Percentiles rank a stretch among this genome's conserved stretches.
These are phyloP conservation scores for Nakaseomyces nivariensis DNA, from an alignment of 1,139 yeast genomes.

Conservation along the genomic window DNA sequence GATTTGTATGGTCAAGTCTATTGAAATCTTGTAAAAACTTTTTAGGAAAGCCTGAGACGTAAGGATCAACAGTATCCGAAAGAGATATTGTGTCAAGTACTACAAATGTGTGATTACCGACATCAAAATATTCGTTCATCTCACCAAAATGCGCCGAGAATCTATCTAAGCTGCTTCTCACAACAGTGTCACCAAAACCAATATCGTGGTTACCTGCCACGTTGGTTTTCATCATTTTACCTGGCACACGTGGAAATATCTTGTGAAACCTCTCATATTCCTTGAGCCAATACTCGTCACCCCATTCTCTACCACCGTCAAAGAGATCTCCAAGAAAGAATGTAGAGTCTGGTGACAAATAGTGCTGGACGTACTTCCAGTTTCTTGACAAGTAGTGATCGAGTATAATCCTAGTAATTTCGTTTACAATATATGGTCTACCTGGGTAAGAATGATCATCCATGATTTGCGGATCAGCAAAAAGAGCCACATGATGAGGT, in stretches of 20 bases:
- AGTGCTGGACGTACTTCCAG: slow-evolving; percentile 49
- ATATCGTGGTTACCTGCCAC: slow-evolving; percentile 95
- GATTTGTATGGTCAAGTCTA: slow-evolving; percentile 33
- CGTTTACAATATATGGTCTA: slow-evolving; percentile 39
- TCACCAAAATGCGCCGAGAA: slow-evolving; percentile 69
- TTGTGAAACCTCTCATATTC: slow-evolving; percentile 60
- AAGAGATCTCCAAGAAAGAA: slow-evolving; percentile 83
- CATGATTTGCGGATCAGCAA: slow-evolving; percentile 90
- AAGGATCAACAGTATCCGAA: slow-evolving; percentile 40
- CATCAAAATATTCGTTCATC: slow-evolving; percentile 43
- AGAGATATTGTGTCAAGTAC: slow-evolving; percentile 74
- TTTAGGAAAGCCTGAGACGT: slow-evolving; percentile 36
- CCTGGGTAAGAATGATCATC: slow-evolving; percentile 65
- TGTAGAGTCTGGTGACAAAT: slow-evolving; percentile 63
- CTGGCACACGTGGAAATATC: slow-evolving; percentile 46
- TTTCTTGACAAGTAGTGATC: slow-evolving; percentile 78
- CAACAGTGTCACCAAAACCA: slow-evolving; percentile 69
- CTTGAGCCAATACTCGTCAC: slow-evolving; percentile 54
- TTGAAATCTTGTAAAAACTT: slow-evolving; percentile 26
- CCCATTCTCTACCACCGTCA: slow-evolving; percentile 94
- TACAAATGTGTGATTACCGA: slow-evolving; percentile 72
- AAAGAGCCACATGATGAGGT: slow-evolving; percentile 56
- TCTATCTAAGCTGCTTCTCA: slow-evolving; percentile 45
- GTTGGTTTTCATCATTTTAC: slow-evolving; percentile 42
- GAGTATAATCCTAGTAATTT: slow-evolving; percentile 36